Evolutionary conservation across 1,139 yeast species (phyloP).

Genomic region (Geotrichum fermentans): DNA sequence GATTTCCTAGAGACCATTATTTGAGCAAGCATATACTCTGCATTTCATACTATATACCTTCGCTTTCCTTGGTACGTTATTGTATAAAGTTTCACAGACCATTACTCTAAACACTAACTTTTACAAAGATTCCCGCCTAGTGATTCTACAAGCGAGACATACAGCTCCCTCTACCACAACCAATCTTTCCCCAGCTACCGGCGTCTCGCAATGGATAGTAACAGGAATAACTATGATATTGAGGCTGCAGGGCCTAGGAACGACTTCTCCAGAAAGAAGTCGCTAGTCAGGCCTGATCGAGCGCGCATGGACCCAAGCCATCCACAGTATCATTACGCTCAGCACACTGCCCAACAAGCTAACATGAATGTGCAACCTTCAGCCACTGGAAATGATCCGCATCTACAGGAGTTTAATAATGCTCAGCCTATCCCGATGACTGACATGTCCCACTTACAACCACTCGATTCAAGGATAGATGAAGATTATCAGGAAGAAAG

Average conservation of each 20-base stretch:
- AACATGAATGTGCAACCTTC: conserved; percentile 62
- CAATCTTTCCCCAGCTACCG: no score
- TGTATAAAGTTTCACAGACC: no score
- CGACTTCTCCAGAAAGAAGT: conserved; percentile 46
- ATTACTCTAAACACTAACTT: no score
- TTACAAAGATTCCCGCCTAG: no score
- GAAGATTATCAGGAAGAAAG: conserved; percentile 1
- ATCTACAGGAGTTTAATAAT: conserved; percentile 42
- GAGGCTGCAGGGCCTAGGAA: conserved; percentile 14
- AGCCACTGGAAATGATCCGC: conserved; percentile 69
- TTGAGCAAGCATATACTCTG: no score
- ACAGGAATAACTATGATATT: conserved; percentile 16
- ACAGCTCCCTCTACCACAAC: no score
- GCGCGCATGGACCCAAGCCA: conserved; percentile 61
- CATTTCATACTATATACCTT: no score
- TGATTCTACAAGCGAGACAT: no score
- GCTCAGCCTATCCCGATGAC: conserved; percentile 14
- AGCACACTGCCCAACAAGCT: conserved; percentile 61
- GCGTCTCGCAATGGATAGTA: conserved; percentile 9
- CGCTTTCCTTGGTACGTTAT: no score
- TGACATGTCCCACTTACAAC: conserved; percentile 8
- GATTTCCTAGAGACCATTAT: no score
- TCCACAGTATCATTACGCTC: conserved; percentile 78
- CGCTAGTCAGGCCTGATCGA: conserved; percentile 78
- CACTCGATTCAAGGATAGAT: conserved; percentile 2